Evolutionary conservation across 257 asterid genomes (phyloP).

Genomic region (Solanum ossicruentum): DNA sequence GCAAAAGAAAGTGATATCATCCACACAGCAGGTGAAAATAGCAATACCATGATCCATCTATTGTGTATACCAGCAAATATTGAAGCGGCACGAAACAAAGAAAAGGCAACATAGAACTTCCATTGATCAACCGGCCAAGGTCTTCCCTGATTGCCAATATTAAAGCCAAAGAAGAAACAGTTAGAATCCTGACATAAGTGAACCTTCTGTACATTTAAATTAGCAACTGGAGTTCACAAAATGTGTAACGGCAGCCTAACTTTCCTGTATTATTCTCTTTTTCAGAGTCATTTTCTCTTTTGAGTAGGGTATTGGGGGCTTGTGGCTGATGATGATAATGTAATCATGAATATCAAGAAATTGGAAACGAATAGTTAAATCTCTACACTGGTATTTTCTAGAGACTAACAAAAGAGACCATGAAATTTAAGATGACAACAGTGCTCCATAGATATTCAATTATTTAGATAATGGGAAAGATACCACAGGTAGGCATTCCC

Average conservation of each 20-base stretch:
- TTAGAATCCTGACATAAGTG: not conserved
- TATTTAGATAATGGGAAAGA: not conserved
- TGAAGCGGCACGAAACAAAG: slow-evolving; percentile 84
- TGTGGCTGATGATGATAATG: not conserved
- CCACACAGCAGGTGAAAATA: not conserved
- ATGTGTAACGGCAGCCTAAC: not conserved
- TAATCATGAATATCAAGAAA: not conserved
- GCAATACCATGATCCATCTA: slow-evolving; percentile 74
- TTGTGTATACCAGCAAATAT: slow-evolving; percentile 78
- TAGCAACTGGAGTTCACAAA: not conserved
- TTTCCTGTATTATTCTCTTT: not conserved
- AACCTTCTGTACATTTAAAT: not conserved
- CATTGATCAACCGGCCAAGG: slow-evolving; percentile 82
- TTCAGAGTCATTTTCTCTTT: not conserved
- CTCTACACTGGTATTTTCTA: not conserved
- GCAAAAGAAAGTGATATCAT: not conserved
- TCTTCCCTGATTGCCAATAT: slow-evolving; percentile 46
- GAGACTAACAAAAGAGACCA: not conserved
- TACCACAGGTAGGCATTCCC: not conserved
- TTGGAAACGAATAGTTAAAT: not conserved
- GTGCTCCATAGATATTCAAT: not conserved
- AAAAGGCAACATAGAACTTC: slow-evolving; percentile 87
- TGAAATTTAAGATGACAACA: not conserved
- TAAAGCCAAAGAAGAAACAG: not conserved
- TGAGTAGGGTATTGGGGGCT: not conserved